A percentile compares a stretch with the other conserved stretches of the same genome.
Conservation (phyloP, 2,329 filamentous ascomycete genomes). For the Rugonectria rugulosa region DNA sequence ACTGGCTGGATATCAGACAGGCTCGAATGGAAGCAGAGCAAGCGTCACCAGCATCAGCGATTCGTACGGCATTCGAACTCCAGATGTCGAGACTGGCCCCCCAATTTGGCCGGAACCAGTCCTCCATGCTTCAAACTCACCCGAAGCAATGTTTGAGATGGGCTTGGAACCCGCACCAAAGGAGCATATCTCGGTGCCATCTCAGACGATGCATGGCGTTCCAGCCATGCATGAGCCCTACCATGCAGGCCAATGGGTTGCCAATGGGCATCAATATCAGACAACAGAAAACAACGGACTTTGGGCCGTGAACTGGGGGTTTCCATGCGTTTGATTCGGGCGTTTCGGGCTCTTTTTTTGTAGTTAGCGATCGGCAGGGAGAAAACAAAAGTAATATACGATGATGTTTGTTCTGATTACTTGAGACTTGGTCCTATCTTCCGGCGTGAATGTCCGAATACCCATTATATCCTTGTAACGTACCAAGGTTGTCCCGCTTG, state of each 20-base stretch:
- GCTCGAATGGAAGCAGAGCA: slow-evolving; percentile 35
- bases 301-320: slow-evolving; percentile 33
- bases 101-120: slow-evolving; percentile 33
- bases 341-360: not conserved
- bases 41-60: slow-evolving; percentile 37
- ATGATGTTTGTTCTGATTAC: not conserved
- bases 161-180: slow-evolving; percentile 25
- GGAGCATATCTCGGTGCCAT: not conserved
- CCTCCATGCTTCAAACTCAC: slow-evolving; percentile 24
- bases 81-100: slow-evolving; percentile 30
- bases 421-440: not conserved
- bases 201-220: slow-evolving; percentile 3
- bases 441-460: not conserved
- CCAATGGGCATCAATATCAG: slow-evolving; percentile 2
- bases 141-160: slow-evolving; percentile 37
- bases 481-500: no score
- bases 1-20: slow-evolving; percentile 27
- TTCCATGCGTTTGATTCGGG: slow-evolving; percentile 8
- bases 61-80: slow-evolving; percentile 34
- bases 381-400: not conserved
- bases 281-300: not conserved
- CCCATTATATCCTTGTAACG: no score
- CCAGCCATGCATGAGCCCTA: not conserved
- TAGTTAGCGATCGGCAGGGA: not conserved
- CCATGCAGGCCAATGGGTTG: not conserved